These are phyloP conservation scores for Fraxinus greggii DNA, from an alignment of 305 asterid species.

Conservation along the genomic window DNA sequence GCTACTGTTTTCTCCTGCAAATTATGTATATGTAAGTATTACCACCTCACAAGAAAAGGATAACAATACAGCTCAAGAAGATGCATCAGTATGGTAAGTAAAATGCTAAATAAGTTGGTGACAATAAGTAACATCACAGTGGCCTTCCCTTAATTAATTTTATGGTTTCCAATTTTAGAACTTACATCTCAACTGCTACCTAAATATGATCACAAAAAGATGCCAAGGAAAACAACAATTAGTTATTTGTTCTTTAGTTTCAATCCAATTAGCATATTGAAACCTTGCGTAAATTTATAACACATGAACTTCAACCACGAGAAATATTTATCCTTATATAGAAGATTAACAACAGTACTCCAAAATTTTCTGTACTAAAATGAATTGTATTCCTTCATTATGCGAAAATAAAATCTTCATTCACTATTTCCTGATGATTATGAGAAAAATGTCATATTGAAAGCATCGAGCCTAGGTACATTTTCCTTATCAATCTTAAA, in stretches of 20 bases:
- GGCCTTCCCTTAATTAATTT: neutral
- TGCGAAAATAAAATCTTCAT: neutral
- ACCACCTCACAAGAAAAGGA: slow-evolving; percentile 11
- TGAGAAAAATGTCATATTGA: neutral
- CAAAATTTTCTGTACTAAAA: neutral
- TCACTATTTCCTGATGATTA: neutral
- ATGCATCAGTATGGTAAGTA: slow-evolving; percentile 8
- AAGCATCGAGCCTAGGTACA: neutral
- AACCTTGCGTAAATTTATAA: neutral
- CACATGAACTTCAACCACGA: slow-evolving; percentile 22
- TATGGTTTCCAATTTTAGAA: neutral
- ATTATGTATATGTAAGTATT: slow-evolving; percentile 18
- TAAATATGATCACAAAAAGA: neutral
- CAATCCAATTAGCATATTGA: neutral
- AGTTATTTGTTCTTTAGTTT: slow-evolving; percentile 11
- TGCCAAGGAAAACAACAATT: neutral
- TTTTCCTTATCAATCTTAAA: neutral
- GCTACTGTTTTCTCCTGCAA: slow-evolving; percentile 92
- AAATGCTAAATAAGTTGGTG: neutral
- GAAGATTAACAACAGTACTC: neutral
- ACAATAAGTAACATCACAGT: neutral
- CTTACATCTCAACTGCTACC: neutral
- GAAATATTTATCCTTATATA: neutral
- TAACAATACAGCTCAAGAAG: slow-evolving; percentile 6
- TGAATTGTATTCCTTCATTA: neutral